Evolutionary conservation across 2,329 filamentous ascomycete genomes (phyloP).

Genomic region (Aspergillus phoenicis): DNA sequence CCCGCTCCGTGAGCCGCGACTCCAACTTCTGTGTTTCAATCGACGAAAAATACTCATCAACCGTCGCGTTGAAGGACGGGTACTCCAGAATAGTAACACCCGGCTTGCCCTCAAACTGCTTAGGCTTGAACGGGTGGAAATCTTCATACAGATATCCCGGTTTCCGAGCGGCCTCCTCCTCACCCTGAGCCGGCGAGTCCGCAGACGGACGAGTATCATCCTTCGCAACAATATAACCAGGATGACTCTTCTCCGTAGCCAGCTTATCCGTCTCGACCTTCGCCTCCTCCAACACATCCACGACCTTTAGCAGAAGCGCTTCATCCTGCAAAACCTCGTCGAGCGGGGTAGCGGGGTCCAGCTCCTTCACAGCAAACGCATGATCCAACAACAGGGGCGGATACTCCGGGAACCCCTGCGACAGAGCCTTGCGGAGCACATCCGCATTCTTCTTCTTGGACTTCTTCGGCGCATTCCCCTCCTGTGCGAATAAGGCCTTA

Average conservation of each 20-base stretch:
- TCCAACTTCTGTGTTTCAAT: constrained; percentile 92
- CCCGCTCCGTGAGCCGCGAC: constrained; percentile 77
- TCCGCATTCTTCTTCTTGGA: constrained; percentile 75
- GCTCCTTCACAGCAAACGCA: constrained; percentile 68
- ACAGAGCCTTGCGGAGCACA: constrained; percentile 76
- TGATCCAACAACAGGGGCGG: constrained; percentile 89
- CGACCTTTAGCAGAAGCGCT: constrained; percentile 64
- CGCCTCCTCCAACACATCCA: constrained; percentile 70
- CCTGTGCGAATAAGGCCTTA: constrained; percentile 45
- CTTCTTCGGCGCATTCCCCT: constrained; percentile 58
- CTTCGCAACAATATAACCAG: constrained; percentile 87
- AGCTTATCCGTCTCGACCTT: constrained; percentile 70
- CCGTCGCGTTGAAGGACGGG: constrained; percentile 85
- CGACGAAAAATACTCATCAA: constrained; percentile 96
- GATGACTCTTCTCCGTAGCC: constrained; percentile 65
- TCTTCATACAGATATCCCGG: constrained; percentile 77
- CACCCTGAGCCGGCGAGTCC: constrained; percentile 40
- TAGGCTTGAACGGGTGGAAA: constrained; percentile 88
- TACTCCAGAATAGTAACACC: constrained; percentile 72
- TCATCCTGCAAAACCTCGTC: constrained; percentile 71
- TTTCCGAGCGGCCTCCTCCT: constrained; percentile 32
- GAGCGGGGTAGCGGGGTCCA: constrained; percentile 69
- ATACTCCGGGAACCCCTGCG: constrained; percentile 82
- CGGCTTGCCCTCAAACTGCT: constrained; percentile 72
- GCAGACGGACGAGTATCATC: constrained; percentile 40